phyloP scores from a whole-genome alignment of 1,139 yeast genomes.

The Blastobotrys ciferrii region DNA sequence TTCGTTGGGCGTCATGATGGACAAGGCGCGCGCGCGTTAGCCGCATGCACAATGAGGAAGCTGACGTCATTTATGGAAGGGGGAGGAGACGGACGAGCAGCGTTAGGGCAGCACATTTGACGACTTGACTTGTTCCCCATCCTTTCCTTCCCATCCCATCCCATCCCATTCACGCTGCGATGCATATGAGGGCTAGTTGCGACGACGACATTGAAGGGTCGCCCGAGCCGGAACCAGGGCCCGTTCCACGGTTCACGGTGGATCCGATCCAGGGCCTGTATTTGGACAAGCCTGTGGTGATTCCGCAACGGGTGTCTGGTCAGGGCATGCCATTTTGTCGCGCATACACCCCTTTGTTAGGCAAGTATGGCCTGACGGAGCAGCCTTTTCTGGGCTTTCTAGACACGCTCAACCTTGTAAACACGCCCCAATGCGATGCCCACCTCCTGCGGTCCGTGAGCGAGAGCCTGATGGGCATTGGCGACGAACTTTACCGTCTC shows the following conservation, averaged over 20 bases:
- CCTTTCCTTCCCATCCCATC: background rate
- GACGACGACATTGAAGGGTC: background rate
- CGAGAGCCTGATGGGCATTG: background rate
- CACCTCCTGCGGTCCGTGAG: background rate
- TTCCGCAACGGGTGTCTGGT: conserved; percentile 2
- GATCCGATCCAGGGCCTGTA: background rate
- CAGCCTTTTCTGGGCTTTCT: conserved; percentile 3
- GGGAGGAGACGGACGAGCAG: background rate
- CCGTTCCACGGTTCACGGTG: background rate
- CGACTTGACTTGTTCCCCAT: background rate
- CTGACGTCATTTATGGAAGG: background rate
- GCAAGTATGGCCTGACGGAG: conserved; percentile 1
- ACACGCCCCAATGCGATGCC: background rate
- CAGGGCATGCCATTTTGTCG: conserved; percentile 8
- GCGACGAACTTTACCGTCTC: background rate
- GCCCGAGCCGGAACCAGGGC: background rate
- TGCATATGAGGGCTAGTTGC: background rate
- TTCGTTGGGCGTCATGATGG: background rate
- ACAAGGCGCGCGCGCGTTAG: background rate
- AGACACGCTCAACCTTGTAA: conserved; percentile 1
- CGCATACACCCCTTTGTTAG: conserved; percentile 3
- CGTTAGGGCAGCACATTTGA: no score
- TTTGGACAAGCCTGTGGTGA: conserved; percentile 4
- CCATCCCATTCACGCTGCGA: background rate
- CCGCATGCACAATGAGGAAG: background rate